Evolutionary conservation across 176 grass and related monocot species (phyloP).

Genomic region (Bromus sterilis): DNA sequence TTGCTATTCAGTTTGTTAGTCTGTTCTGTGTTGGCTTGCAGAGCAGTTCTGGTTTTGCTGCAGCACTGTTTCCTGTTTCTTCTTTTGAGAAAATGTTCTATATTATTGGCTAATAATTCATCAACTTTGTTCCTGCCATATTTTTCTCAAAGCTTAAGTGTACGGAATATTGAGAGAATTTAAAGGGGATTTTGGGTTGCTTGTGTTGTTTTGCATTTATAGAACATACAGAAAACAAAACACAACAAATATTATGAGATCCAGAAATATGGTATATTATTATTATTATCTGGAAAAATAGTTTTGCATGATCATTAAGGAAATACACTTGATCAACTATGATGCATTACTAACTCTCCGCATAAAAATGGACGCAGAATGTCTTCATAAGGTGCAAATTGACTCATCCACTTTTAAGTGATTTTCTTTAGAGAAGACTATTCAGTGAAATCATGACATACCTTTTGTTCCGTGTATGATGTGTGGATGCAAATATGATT

Average conservation of each 20-base stretch:
- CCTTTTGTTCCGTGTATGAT: background rate
- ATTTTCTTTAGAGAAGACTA: no score
- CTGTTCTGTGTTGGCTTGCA: slow-evolving; percentile 3
- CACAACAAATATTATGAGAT: background rate
- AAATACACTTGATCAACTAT: background rate
- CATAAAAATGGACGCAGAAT: background rate
- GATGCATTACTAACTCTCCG: background rate
- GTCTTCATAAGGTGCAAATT: background rate
- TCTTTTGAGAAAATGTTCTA: slow-evolving; percentile 6
- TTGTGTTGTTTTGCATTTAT: background rate
- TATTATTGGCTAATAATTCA: background rate
- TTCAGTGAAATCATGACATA: background rate
- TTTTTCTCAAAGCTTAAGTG: slow-evolving; percentile 5
- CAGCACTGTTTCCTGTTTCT: background rate
- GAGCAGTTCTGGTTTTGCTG: background rate
- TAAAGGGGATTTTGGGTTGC: background rate
- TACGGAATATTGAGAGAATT: background rate
- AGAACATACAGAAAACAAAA: slow-evolving; percentile 8
- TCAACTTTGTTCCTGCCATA: background rate
- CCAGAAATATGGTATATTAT: slow-evolving; percentile 1
- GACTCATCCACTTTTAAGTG: background rate
- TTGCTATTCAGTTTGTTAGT: slow-evolving; percentile 16
- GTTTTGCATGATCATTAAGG: background rate
- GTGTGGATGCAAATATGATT: background rate
- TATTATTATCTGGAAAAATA: background rate